phyloP scores from a whole-genome alignment of 176 grass and related monocot species.

The Musa beccarii region DNA sequence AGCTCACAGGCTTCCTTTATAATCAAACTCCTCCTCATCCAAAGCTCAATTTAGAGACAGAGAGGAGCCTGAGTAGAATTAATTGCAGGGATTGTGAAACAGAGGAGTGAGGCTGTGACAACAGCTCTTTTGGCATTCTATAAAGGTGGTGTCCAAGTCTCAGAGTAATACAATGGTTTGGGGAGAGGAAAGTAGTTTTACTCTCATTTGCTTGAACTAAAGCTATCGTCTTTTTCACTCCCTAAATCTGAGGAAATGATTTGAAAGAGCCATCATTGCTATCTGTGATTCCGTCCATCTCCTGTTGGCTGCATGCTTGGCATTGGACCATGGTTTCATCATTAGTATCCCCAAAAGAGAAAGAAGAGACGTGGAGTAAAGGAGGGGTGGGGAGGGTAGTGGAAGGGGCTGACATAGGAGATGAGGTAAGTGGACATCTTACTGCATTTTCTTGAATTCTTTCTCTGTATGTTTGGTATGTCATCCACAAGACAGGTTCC shows the following conservation, averaged over 20 bases:
- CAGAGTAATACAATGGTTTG: background rate
- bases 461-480: background rate
- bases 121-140: background rate
- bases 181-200: background rate
- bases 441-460: background rate
- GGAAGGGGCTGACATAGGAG: background rate
- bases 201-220: slow-evolving; percentile 8
- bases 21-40: background rate
- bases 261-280: background rate
- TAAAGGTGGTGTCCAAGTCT: background rate
- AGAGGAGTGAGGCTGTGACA: background rate
- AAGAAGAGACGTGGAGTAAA: background rate
- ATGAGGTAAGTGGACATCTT: slow-evolving; percentile 3
- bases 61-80: background rate
- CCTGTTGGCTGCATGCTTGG: slow-evolving; percentile 3
- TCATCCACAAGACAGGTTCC: no score
- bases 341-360: background rate
- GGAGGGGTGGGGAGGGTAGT: background rate
- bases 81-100: no score
- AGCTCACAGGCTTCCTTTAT: background rate
- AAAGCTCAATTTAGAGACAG: background rate
- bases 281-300: background rate
- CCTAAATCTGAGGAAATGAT: background rate
- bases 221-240: background rate
- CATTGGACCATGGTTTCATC: background rate